A percentile compares a stretch with the other conserved stretches of the same genome.
Evolutionary conservation across 257 asterid species (phyloP).

Genomic region (Capsicum chinense): DNA sequence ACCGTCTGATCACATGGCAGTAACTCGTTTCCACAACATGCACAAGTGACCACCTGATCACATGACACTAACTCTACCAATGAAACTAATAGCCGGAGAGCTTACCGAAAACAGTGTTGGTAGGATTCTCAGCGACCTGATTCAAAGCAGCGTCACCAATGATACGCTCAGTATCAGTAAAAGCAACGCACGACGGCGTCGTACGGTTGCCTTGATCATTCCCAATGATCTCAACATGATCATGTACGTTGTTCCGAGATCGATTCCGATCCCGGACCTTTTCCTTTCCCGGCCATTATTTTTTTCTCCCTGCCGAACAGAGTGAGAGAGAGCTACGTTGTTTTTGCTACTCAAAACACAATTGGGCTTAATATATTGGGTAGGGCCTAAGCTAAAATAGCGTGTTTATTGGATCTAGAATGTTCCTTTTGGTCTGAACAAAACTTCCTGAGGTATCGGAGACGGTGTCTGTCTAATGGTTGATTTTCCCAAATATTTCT

Average conservation of each 20-base stretch:
- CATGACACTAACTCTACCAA: too few relatives aligned
- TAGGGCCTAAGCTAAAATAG: neutral
- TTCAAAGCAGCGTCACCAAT: constrained; percentile 19
- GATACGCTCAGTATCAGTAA: constrained; percentile 24
- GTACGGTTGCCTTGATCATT: constrained; percentile 27
- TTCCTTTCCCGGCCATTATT: neutral
- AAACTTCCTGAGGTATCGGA: neutral
- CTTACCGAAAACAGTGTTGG: constrained; percentile 16
- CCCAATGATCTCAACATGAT: constrained; percentile 24
- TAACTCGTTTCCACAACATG: too few relatives aligned
- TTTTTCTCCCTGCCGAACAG: neutral
- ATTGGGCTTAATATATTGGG: constrained; percentile 12
- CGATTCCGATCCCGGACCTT: constrained; percentile 29
- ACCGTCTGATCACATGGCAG: too few relatives aligned
- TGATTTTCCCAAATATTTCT: too few relatives aligned
- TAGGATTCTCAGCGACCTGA: neutral
- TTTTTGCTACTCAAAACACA: neutral
- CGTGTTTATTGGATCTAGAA: constrained; percentile 18
- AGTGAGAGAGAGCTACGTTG: neutral
- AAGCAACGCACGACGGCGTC: constrained; percentile 29
- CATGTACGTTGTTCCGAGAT: constrained; percentile 26
- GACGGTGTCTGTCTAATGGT: neutral
- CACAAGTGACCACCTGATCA: too few relatives aligned
- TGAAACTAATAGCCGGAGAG: neutral
- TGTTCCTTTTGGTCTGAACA: neutral